These are phyloP conservation scores for Discostella stelligeroides DNA, from an alignment of 108 stramenopile species.

Conservation along the genomic window DNA sequence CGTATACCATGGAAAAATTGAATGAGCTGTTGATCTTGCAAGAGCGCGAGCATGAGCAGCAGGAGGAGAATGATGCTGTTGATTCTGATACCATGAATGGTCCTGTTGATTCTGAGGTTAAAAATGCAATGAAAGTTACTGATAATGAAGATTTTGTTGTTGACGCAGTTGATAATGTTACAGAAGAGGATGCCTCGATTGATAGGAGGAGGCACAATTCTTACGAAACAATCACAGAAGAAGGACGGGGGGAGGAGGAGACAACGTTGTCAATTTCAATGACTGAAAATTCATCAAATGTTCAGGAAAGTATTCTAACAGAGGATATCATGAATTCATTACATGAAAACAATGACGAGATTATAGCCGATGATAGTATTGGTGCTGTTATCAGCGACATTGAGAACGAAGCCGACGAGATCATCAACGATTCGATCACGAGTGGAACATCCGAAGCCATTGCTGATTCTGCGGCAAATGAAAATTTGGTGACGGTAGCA, in stretches of 20 bases:
- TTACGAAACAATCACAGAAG: no score
- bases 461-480: background rate
- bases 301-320: no score
- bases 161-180: background rate
- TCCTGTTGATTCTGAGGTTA: no score
- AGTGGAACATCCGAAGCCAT: background rate
- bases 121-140: no score
- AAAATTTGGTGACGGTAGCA: background rate
- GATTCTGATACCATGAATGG: no score
- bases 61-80: no score
- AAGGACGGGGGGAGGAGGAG: background rate
- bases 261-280: no score
- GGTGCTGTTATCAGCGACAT: background rate
- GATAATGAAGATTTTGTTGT: background rate
- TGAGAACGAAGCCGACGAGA: conserved; percentile 6
- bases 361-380: background rate
- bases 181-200: no score
- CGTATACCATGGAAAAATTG: conserved; percentile 23
- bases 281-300: no score
- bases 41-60: background rate
- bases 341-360: background rate
- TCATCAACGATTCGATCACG: no score
- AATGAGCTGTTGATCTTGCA: conserved; percentile 17
- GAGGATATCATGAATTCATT: background rate
- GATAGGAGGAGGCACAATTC: no score